A percentile compares a stretch with the other conserved stretches of the same genome.
These are phyloP conservation scores for Bipolaris zeicola DNA, from an alignment of 2,329 filamentous ascomycete species.

Conservation along the genomic window DNA sequence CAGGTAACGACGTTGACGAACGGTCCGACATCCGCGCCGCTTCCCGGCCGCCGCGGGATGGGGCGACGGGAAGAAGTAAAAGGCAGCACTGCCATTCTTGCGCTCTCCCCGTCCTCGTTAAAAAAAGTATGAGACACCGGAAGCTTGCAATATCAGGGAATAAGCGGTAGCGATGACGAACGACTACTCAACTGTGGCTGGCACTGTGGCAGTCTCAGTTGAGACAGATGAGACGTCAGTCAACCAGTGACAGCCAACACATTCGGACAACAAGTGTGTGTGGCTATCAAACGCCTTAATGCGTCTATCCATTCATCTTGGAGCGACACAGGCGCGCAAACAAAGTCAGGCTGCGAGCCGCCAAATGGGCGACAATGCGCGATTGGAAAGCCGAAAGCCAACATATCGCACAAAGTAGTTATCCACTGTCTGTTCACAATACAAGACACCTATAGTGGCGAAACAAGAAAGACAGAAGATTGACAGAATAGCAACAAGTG, in stretches of 20 bases:
- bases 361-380: conserved; percentile 10
- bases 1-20: conserved; percentile 45
- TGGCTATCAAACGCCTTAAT: conserved; percentile 2
- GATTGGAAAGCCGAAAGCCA: conserved; percentile 19
- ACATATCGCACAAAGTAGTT: conserved; percentile 16
- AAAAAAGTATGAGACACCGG: conserved; percentile 15
- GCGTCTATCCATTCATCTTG: conserved; percentile 5
- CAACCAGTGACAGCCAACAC: conserved; percentile 2
- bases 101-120: conserved; percentile 21
- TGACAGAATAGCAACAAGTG: conserved; percentile 8
- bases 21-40: conserved; percentile 37
- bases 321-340: conserved; percentile 22
- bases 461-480: conserved; percentile 20
- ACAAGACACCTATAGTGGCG: conserved; percentile 14
- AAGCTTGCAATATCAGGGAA: conserved; percentile 2
- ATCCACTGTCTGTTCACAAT: conserved; percentile 19
- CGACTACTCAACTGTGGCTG: background rate
- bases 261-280: conserved; percentile 14
- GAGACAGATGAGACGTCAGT: background rate
- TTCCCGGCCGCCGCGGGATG: conserved; percentile 39
- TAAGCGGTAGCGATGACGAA: background rate
- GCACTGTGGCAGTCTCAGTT: background rate
- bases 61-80: conserved; percentile 29
- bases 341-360: conserved; percentile 22
- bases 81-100: conserved; percentile 30